These are phyloP conservation scores for Hymenoscyphus fraxineus DNA, from an alignment of 2,329 filamentous ascomycete species.

Conservation along the genomic window DNA sequence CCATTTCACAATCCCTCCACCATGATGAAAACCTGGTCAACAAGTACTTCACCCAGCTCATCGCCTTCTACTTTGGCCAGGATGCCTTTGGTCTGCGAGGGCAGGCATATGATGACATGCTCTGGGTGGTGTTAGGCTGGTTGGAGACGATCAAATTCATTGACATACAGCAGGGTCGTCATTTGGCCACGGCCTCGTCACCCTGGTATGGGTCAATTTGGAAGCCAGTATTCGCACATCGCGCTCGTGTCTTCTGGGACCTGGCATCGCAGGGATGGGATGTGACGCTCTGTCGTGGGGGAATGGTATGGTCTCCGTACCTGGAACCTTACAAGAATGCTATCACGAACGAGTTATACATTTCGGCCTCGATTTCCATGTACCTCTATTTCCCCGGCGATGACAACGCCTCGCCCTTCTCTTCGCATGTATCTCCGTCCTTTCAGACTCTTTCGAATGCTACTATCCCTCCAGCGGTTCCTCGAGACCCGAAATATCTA, in stretches of 20 bases:
- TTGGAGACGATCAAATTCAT: conserved; percentile 78
- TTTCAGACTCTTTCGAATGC: neutral
- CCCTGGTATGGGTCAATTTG: conserved; percentile 76
- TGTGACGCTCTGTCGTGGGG: conserved; percentile 72
- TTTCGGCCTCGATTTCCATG: conserved; percentile 82
- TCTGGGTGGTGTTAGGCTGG: conserved; percentile 94
- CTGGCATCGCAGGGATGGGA: conserved; percentile 79
- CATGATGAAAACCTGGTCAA: conserved; percentile 73
- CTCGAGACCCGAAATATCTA: conserved; percentile 60
- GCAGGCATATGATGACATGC: conserved; percentile 87
- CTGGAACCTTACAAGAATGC: conserved; percentile 88
- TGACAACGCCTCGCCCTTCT: conserved; percentile 65
- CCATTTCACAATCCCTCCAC: conserved; percentile 53
- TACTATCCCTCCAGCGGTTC: conserved; percentile 14
- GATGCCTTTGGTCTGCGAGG: conserved; percentile 70
- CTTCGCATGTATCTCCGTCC: conserved; percentile 7
- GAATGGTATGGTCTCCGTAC: conserved; percentile 86
- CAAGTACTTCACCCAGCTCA: conserved; percentile 72
- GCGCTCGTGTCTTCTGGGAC: conserved; percentile 82
- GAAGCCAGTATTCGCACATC: conserved; percentile 72
- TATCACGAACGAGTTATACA: conserved; percentile 89
- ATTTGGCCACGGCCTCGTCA: conserved; percentile 52
- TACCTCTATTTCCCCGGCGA: conserved; percentile 86
- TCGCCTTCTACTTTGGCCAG: conserved; percentile 82
- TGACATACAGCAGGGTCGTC: conserved; percentile 59